A percentile compares a stretch with the other conserved stretches of the same genome.
Conservation (phyloP, 1,284 basidiomycete species). For the Ustilago hordei region DNA sequence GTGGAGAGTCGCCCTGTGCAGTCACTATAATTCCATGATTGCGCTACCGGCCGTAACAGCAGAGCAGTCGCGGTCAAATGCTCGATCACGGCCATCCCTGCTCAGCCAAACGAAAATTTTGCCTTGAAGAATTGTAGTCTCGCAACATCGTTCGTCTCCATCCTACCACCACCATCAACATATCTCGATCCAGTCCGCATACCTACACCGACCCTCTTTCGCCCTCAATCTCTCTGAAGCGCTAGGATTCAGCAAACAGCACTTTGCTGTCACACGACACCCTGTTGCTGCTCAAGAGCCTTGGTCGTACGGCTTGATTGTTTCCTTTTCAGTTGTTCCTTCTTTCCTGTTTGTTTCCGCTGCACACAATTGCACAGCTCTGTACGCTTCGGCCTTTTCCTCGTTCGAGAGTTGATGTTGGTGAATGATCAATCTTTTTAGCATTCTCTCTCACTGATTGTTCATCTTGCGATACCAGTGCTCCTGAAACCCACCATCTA, state of each 20-base stretch:
- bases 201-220: not conserved
- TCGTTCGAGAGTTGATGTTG: slow-evolving; percentile 42
- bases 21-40: not conserved
- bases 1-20: slow-evolving; percentile 4
- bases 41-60: not conserved
- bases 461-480: slow-evolving; percentile 24
- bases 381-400: slow-evolving; percentile 25
- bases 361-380: slow-evolving; percentile 13
- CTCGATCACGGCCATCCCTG: slow-evolving; percentile 4
- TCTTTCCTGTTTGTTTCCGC: slow-evolving; percentile 3
- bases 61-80: not conserved
- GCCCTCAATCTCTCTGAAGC: not conserved
- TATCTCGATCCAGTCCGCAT: not conserved
- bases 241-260: not conserved
- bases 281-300: not conserved
- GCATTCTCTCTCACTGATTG: slow-evolving; percentile 36
- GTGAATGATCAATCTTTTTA: slow-evolving; percentile 54
- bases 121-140: too few relatives aligned
- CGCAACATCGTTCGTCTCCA: not conserved
- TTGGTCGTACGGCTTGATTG: not conserved
- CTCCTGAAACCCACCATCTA: slow-evolving; percentile 13
- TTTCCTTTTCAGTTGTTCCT: not conserved
- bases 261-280: not conserved
- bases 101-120: slow-evolving; percentile 3
- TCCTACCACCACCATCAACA: slow-evolving; percentile 6